Evolutionary conservation across 768 basidiomycete species (phyloP), one percentile per base, ranked within the genome.

Genomic region (Tricholoma furcatifolium): DNA sequence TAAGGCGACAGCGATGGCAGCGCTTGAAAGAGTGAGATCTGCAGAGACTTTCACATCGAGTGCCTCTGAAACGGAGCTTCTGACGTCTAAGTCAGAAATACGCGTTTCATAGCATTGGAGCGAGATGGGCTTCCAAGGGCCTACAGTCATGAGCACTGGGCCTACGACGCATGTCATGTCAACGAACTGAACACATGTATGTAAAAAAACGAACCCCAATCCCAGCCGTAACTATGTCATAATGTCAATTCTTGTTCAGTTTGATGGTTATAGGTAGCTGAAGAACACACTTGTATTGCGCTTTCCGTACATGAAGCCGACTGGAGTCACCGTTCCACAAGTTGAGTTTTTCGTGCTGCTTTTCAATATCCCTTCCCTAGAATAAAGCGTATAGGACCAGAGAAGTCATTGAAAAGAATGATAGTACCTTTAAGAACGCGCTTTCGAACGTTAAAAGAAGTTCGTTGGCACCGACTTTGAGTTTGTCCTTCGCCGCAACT

Each of bases 291-390:
- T 91, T 88, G 74, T 94, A 97, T 64, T 93, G 91, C 1, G 94
- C 93, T 71, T 97, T 98, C 43, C 94, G 82, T 20, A 95, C 89
- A 64, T 95, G 91, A 27, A 97, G 74, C 39, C 95, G 82, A 61
- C 89, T 91, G 0, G 90, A 85, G 65, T 96, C 92, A 8, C 96
- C 95, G 61, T 97, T 98, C 94, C 91, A 94, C 6, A 88, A 71
- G 2, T 74, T 65, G 14, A 80, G 62, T 65, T 85, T 88, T 12
- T 75, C 80, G 50, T 87, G 74, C 24, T 76, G 63, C 57, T 82
- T 81, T 63, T 95, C 90, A 11, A 90, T 72, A 44, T 82, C 80
- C 61, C 86, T 83, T 23, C 92, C 94, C 84, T 88, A 14, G 14
- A 18, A 30, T n/a, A 6, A 21, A 11, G 21, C 36, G 18, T 10